phyloP scores from a whole-genome alignment of 2,329 filamentous ascomycete genomes.

The Calonectria crousiana region DNA sequence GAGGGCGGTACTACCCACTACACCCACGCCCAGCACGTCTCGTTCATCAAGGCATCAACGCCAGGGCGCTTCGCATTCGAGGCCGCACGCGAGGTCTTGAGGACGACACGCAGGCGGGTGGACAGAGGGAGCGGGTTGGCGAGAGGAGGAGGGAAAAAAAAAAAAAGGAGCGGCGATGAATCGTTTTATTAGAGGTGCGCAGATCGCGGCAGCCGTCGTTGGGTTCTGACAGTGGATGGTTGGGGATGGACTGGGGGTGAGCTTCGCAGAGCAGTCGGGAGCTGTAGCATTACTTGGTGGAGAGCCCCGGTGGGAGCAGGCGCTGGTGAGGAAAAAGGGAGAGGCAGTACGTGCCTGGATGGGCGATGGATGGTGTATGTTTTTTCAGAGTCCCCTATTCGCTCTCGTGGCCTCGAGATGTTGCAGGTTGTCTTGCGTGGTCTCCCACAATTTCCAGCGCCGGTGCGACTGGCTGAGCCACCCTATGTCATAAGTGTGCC shows the following conservation, averaged over 20 bases:
- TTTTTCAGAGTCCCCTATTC: constrained; percentile 41
- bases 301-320: constrained; percentile 22
- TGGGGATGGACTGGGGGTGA: constrained; percentile 39
- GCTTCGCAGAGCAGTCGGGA: constrained; percentile 34
- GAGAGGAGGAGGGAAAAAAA: neutral
- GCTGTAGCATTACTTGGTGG: constrained; percentile 28
- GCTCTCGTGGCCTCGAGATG: constrained; percentile 42
- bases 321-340: constrained; percentile 17
- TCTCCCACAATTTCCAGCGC: constrained; percentile 46
- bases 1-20: constrained; percentile 50
- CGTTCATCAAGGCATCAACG: constrained; percentile 47
- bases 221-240: constrained; percentile 40
- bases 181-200: constrained; percentile 15
- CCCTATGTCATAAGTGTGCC: constrained; percentile 47
- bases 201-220: constrained; percentile 35
- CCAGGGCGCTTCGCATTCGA: constrained; percentile 25
- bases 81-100: constrained; percentile 24
- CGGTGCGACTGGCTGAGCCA: constrained; percentile 42
- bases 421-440: constrained; percentile 47
- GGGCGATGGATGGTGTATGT: constrained; percentile 34
- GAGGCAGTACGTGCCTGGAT: constrained; percentile 23
- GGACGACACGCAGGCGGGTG: constrained; percentile 10
- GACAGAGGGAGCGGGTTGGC: neutral
- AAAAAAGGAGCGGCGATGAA: constrained; percentile 4
- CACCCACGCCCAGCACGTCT: constrained; percentile 47